A percentile compares a stretch with the other conserved stretches of the same genome.
phyloP scores from a whole-genome alignment of 2,329 filamentous ascomycete genomes.

The Salinomyces thailandicus region DNA sequence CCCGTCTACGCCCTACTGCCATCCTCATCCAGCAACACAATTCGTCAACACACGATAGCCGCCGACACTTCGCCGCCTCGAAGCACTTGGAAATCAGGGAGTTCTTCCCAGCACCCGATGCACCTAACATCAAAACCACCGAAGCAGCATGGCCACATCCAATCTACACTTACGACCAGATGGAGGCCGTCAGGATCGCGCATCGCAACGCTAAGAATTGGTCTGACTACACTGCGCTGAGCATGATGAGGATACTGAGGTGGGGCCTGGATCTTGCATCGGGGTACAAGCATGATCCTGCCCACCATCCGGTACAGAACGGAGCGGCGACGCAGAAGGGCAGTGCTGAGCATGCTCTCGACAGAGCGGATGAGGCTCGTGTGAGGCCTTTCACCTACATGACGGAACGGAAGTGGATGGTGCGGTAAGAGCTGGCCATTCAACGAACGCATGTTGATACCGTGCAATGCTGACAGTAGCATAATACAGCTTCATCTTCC shows the following conservation, averaged over 20 bases:
- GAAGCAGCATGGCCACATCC: conserved; percentile 41
- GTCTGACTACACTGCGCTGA: conserved; percentile 70
- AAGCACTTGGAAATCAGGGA: conserved; percentile 29
- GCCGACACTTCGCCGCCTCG: conserved; percentile 34
- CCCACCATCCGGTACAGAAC: neutral
- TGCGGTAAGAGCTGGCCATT: conserved; percentile 38
- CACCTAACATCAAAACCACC: conserved; percentile 36
- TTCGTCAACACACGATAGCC: conserved; percentile 6
- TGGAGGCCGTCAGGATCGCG: conserved; percentile 61
- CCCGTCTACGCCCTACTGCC: conserved; percentile 25
- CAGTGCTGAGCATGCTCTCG: conserved; percentile 3
- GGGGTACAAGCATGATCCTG: conserved; percentile 59
- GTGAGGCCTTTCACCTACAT: conserved; percentile 50
- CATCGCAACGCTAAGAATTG: conserved; percentile 63
- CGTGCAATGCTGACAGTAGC: neutral
- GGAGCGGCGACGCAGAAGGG: neutral
- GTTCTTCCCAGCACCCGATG: conserved; percentile 37
- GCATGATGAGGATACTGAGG: conserved; percentile 62
- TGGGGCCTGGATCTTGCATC: conserved; percentile 75
- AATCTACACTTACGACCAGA: conserved; percentile 64
- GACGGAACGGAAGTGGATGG: conserved; percentile 81
- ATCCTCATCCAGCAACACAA: conserved; percentile 22
- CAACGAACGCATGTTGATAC: neutral
- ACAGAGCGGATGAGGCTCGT: conserved; percentile 18
- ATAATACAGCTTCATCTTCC: conserved; percentile 59